phyloP scores from a whole-genome alignment of 2,329 filamentous ascomycete genomes.

The Fonsecaea monophora region DNA sequence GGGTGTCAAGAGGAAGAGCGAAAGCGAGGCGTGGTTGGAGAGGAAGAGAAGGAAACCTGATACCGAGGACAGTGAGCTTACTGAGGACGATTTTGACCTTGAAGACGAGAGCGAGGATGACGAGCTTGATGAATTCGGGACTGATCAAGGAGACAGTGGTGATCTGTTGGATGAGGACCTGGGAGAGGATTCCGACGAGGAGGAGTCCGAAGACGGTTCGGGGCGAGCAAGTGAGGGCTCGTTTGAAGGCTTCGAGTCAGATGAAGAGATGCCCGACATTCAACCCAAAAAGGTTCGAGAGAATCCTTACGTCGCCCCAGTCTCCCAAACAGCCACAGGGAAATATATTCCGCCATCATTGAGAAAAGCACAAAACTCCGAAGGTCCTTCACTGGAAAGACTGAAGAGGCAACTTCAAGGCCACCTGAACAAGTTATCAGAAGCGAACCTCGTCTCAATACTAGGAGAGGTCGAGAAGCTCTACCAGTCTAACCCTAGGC shows the following conservation, averaged over 20 bases:
- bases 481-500: constrained; percentile 83
- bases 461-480: constrained; percentile 80
- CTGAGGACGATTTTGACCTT: constrained; percentile 37
- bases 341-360: constrained; percentile 94
- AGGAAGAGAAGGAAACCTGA: constrained; percentile 40
- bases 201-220: constrained; percentile 15
- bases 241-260: constrained; percentile 53
- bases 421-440: constrained; percentile 88
- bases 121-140: constrained; percentile 48
- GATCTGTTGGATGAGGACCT: constrained; percentile 37
- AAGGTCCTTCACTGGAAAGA: constrained; percentile 70
- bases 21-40: constrained; percentile 67
- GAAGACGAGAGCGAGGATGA: constrained; percentile 48
- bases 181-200: constrained; percentile 15
- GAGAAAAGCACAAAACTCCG: constrained; percentile 67
- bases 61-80: constrained; percentile 41
- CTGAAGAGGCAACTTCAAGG: constrained; percentile 84
- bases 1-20: constrained; percentile 63
- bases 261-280: constrained; percentile 43
- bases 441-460: constrained; percentile 86
- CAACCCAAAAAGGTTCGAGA: constrained; percentile 66
- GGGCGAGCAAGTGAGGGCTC: constrained; percentile 35
- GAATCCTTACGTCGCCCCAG: constrained; percentile 87
- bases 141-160: constrained; percentile 48
- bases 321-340: constrained; percentile 50